Evolutionary conservation across 768 basidiomycete genomes (phyloP).

Genomic region (Astraeus odoratus): DNA sequence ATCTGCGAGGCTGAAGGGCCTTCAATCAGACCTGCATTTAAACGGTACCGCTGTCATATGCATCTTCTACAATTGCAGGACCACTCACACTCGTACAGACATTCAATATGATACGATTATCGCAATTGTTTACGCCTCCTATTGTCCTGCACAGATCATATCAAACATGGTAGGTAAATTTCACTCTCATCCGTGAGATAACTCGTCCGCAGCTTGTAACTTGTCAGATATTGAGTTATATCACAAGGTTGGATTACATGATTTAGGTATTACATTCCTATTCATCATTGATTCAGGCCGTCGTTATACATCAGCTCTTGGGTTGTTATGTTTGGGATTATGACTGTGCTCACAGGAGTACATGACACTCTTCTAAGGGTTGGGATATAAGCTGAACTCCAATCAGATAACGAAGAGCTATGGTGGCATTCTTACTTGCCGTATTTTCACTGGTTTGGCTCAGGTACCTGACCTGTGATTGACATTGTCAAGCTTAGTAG

Average conservation of each 20-base stretch:
- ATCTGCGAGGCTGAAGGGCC: too few species aligned
- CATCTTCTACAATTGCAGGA: too few species aligned
- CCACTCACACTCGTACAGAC: too few species aligned
- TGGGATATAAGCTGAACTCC: background rate
- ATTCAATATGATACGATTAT: too few species aligned
- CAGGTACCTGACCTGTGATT: conserved; percentile 30
- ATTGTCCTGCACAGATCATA: too few species aligned
- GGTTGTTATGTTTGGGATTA: conserved; percentile 56
- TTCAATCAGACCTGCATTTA: too few species aligned
- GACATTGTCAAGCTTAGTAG: background rate
- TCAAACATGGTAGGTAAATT: too few species aligned
- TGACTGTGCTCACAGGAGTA: conserved; percentile 57
- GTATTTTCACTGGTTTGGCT: conserved; percentile 57
- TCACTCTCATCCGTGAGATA: too few species aligned
- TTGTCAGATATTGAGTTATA: conserved; percentile 45
- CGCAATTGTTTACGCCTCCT: too few species aligned
- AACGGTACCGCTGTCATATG: too few species aligned
- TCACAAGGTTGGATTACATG: conserved; percentile 35
- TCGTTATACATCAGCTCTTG: conserved; percentile 56
- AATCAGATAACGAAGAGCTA: conserved; percentile 47
- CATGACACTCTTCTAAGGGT: conserved; percentile 7
- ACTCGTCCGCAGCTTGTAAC: background rate
- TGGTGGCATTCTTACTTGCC: conserved; percentile 46
- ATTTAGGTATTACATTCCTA: background rate
- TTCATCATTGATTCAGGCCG: conserved; percentile 34